Base-by-base conservation (phyloP, 148 eudicot genomes). In the Rhododendron williamsianum region DNA sequence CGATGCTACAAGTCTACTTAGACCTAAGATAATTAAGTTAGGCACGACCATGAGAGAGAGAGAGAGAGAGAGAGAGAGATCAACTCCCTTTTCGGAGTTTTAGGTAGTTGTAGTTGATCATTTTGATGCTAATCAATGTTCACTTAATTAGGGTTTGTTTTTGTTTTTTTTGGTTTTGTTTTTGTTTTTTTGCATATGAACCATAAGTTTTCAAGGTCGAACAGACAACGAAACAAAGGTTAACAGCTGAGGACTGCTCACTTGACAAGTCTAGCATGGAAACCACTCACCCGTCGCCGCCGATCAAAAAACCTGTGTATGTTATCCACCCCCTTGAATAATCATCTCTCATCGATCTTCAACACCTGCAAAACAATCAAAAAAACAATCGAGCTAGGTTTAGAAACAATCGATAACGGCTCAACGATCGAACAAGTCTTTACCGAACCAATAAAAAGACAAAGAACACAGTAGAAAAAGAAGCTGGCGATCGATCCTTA, bases 191-290 rank as follows among this genome's bases (percentile, higher is more conserved):
- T 16, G 10, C 41, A 19, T 56, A 4, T 54, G 27, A 56, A 81
- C 69, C 78, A 85, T 35, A 33, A 85, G 69, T 30, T 67, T 63
- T 85, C 83, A 79, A 81, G 87, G 87, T 85, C 87, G 87, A 85
- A 85, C 87, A 85, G 87, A 85, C 87, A 85, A 85, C 74, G 87
- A 85, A 85, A 80, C 78, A 46, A 81, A 85, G 83, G 83, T 33
- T 79, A 79, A 85, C 82, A 65, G 87, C 87, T 49, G 72, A 65
- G 69, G 87, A 80, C 83, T 80, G 65, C 65, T 80, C 87, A 48
- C 78, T 79, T 79, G 87, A 85, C 87, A 85, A 85, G 87, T 9
- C 83, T 46, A 85, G 83, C 87, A 85, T 79, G 83, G 87, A 85
- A 80, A 80, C 87, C 87, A 85, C 87, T 85, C 83, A 85, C 87